Base-by-base conservation (phyloP, 129 eudicot genomes). In the Artemisia argyi region DNA sequence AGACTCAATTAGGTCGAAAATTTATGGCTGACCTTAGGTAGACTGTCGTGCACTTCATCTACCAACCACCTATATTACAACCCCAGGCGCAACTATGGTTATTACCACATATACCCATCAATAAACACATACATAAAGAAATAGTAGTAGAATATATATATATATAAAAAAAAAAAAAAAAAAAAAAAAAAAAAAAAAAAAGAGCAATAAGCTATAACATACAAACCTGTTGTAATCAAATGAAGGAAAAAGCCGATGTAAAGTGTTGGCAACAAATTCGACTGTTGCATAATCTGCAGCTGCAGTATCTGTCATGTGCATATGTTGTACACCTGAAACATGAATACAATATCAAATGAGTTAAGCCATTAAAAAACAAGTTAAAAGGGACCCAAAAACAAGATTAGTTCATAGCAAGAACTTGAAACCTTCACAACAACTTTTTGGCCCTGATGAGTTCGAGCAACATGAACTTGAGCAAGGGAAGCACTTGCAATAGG, bases 401-500 rank as follows among this genome's bases (percentile, higher is more conserved):
- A 46, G 32, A 63, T 55, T 18, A 50, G 9, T n/a, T 1, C 7
- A 51, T 7, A 47, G 32, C 59, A 32, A 58, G 65, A 56, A 55
- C 52, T 72, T 73, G 30, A 62, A 66, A 92, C 98, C 92, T 93
- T 89, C 55, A 89, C 97, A 55, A 97, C 98, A 82, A 93, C 97
- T 84, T 87, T 89, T 77, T 89, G 82, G 69, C 98, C 98, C 73
- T 89, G 84, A 60, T 80, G 92, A 61, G 91, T 84, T 19, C 79
- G 84, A 35, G 98, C 98, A 76, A 84, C 82, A 76, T 93, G 98
- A 77, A 93, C 98, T 73, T 93, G 98, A 15, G 98, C 98, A 72
- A 93, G 91, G 24, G 98, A 93, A 78, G 98, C 98, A 89, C 98
- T 89, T 56, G 98, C 98, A 55, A 93, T 84, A 14, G 98, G 98